phyloP scores from a whole-genome alignment of 2,329 filamentous ascomycete genomes.

The Elsinoe ampelina region DNA sequence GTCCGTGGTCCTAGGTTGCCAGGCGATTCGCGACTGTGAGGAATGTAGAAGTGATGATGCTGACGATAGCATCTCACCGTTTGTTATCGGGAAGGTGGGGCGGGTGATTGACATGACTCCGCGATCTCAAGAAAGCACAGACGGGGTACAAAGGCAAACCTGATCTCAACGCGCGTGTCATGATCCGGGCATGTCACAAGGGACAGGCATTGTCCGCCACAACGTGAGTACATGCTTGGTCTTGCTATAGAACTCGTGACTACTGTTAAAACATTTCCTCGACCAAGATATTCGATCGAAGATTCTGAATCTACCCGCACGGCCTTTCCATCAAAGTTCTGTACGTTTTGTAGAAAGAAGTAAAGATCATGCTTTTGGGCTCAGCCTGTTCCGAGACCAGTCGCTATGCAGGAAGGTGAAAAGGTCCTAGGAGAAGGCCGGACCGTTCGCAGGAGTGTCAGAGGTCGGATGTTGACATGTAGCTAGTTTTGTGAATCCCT shows the following conservation, averaged over 20 bases:
- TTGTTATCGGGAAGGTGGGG: slow-evolving; percentile 2
- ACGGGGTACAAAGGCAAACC: neutral
- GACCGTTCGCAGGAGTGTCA: neutral
- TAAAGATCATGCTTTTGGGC: slow-evolving; percentile 9
- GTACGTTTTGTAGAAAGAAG: neutral
- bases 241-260: neutral
- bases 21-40: neutral
- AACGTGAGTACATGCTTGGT: neutral
- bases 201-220: neutral
- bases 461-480: neutral
- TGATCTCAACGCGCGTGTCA: slow-evolving; percentile 3
- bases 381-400: slow-evolving; percentile 7
- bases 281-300: neutral
- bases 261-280: neutral
- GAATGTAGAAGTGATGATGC: neutral
- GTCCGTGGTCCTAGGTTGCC: too few species aligned
- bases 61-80: slow-evolving; percentile 11
- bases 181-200: neutral
- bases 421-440: neutral
- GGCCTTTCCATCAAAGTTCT: slow-evolving; percentile 3
- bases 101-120: slow-evolving; percentile 3
- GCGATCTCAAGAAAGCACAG: neutral
- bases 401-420: slow-evolving; percentile 9
- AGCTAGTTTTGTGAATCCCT: neutral
- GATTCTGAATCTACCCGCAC: neutral